These are phyloP conservation scores for Tillandsia fasciculata DNA, from an alignment of 176 grass and related monocot species.

Conservation along the genomic window DNA sequence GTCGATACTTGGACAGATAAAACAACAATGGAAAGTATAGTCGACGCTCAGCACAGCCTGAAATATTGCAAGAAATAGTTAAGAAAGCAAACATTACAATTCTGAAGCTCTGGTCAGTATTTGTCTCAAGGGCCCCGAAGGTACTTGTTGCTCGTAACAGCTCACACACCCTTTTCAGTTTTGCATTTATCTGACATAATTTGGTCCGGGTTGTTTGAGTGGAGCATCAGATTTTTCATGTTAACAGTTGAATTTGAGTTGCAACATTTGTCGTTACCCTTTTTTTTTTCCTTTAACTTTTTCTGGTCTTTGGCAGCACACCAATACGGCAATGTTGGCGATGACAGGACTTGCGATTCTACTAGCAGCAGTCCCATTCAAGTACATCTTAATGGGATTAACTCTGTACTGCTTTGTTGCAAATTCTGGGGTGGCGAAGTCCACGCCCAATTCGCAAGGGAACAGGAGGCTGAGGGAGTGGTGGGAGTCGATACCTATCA, in stretches of 20 bases:
- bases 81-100: constrained; percentile 49
- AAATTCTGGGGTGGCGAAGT: constrained; percentile 28
- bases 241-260: background rate
- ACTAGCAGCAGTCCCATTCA: constrained; percentile 49
- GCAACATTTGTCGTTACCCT: background rate
- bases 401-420: constrained; percentile 9
- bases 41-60: constrained; percentile 64
- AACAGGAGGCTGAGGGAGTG: constrained; percentile 65
- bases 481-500: constrained; percentile 84
- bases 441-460: constrained; percentile 34
- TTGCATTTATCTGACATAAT: background rate
- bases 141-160: constrained; percentile 10
- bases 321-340: constrained; percentile 44
- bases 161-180: background rate
- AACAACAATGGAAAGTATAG: constrained; percentile 70
- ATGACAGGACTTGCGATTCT: constrained; percentile 38
- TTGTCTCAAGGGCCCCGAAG: constrained; percentile 57
- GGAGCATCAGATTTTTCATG: too few relatives aligned
- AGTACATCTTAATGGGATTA: constrained; percentile 48
- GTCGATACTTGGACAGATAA: constrained; percentile 59
- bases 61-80: constrained; percentile 40
- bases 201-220: too few relatives aligned
- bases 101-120: constrained; percentile 60
- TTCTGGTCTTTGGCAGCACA: constrained; percentile 41
- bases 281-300: background rate